A percentile compares a stretch with the other conserved stretches of the same genome.
phyloP scores from a whole-genome alignment of 371 early-diverging fungal genomes.

The Zopfochytrium polystomum region DNA sequence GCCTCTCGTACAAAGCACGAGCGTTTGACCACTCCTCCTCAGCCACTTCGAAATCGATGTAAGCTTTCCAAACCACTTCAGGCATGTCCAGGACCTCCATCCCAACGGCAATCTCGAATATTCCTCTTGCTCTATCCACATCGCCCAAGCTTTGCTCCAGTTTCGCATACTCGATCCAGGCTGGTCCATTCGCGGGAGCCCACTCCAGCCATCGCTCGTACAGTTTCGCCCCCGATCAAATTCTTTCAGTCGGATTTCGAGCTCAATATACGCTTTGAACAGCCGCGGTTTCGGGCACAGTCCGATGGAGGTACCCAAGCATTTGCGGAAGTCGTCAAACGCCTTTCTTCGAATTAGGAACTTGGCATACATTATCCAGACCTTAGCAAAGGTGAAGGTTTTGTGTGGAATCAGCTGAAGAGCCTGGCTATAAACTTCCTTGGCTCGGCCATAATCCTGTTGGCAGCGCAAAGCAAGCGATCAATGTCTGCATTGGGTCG shows the following conservation, averaged over 20 bases:
- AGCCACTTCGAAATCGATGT: conserved; percentile 90
- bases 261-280: conserved; percentile 93
- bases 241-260: conserved; percentile 89
- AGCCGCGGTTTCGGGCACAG: conserved; percentile 56
- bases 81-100: conserved; percentile 92
- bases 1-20: conserved; percentile 75
- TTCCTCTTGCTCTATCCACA: conserved; percentile 76
- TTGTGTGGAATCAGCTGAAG: conserved; percentile 89
- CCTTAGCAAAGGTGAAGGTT: conserved; percentile 92
- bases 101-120: conserved; percentile 85
- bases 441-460: conserved; percentile 75
- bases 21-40: conserved; percentile 78
- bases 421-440: conserved; percentile 81
- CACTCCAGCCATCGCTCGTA: conserved; percentile 87
- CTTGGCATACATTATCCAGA: conserved; percentile 90
- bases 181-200: conserved; percentile 77
- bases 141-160: conserved; percentile 86
- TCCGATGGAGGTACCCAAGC: conserved; percentile 84
- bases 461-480: too few species aligned
- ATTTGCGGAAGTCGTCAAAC: conserved; percentile 72
- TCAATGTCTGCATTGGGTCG: too few species aligned
- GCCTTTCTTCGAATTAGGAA: conserved; percentile 84
- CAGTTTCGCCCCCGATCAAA: conserved; percentile 88
- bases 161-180: conserved; percentile 94
- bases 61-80: conserved; percentile 95